Evolutionary conservation across 495 filamentous ascomycete genomes (phyloP), one percentile per base, ranked within the genome.

Genomic region (Halenospora varia): DNA sequence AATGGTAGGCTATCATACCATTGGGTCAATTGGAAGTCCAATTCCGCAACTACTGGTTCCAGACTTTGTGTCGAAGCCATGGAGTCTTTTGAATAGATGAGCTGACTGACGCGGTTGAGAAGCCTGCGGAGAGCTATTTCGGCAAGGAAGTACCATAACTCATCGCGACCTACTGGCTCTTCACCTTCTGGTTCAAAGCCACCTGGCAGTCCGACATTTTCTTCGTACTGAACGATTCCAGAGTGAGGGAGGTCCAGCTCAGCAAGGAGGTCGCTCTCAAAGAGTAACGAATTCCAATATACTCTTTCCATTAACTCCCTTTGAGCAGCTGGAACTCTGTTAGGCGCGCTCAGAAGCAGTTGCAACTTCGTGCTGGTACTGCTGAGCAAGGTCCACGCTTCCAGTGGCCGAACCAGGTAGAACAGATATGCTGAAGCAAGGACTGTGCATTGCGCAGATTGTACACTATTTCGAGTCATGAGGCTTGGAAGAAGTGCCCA

Each of bases 241-340:
- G 88, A 90, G 64, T 92, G 89, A 0, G 88, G 88, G 9, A 93
- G 74, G 63, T 93, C 89, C 42, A 93, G 71, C 61, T 93, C 88
- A 8, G 89, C 88, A 13, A 93, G 76, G 45, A 92, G 75, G 65
- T 92, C 88, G 67, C 86, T 89, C 72, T 93, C 89, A 59, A 89
- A 89, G 48, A 93, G 77, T 2, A 92, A 73, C 2, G 88, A 76
- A 59, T 93, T 93, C 89, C 89, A 93, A 72, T 89, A 92, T 3
- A 93, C 85, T 42, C 88, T 74, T 59, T 90, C 85, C 47, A 81
- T 82, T 41, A 92, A 67, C 69, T 91, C 88, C 56, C 84, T 79
- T 66, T 86, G 82, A 47, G 83, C 81, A 10, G 80, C 68, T 1
- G 89, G 86, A 2, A 92, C 78, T 48, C 86, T 78, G 49, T 81